These are phyloP conservation scores for Hymenoscyphus infarciens DNA, from an alignment of 2,329 filamentous ascomycete genomes.

Conservation along the genomic window DNA sequence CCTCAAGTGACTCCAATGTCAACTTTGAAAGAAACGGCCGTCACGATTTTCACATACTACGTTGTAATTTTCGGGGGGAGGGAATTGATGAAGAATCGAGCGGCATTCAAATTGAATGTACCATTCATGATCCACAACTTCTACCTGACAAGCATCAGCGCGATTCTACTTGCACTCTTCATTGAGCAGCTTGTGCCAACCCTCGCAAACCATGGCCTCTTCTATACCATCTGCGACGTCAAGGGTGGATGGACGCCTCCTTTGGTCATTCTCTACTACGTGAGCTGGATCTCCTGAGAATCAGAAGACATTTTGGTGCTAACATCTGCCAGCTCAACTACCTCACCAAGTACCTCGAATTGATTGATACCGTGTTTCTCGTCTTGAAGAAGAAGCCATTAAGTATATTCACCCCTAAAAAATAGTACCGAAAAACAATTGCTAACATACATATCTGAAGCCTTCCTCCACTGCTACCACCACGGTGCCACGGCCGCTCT, in stretches of 20 bases:
- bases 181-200: conserved; percentile 87
- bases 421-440: conserved; percentile 8
- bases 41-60: conserved; percentile 87
- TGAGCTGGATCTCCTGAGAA: conserved; percentile 45
- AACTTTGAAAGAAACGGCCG: conserved; percentile 76
- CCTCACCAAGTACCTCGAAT: conserved; percentile 94
- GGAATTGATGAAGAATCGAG: conserved; percentile 83
- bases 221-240: conserved; percentile 79
- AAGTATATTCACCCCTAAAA: conserved; percentile 49
- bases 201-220: conserved; percentile 74
- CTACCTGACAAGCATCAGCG: conserved; percentile 83
- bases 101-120: conserved; percentile 80
- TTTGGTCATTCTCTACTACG: conserved; percentile 93
- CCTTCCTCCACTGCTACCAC: conserved; percentile 99
- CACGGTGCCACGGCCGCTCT: conserved; percentile 94
- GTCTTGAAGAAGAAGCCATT: conserved; percentile 99
- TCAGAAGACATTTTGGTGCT: conserved; percentile 32
- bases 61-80: conserved; percentile 88
- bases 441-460: conserved; percentile 42
- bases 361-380: conserved; percentile 92
- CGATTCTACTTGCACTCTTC: conserved; percentile 75
- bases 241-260: conserved; percentile 91
- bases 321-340: conserved; percentile 75
- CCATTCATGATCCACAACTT: conserved; percentile 98
- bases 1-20: conserved; percentile 84